Percentiles rank a stretch among this genome's conserved stretches.
These are phyloP conservation scores for Leccinum fallax DNA, from an alignment of 1,284 basidiomycete species.

Conservation along the genomic window DNA sequence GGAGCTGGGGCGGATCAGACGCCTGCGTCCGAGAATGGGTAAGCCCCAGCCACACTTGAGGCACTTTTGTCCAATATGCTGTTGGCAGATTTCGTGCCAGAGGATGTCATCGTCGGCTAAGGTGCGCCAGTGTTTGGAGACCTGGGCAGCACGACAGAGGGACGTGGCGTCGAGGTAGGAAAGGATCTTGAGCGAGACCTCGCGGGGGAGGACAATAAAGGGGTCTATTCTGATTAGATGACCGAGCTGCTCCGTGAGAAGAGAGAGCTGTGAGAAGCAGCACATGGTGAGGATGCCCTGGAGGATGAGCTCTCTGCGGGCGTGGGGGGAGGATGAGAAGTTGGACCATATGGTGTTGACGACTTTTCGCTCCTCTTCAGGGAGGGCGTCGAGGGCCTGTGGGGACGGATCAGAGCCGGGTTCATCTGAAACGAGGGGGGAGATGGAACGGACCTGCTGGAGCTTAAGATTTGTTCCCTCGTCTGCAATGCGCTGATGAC, in stretches of 20 bases:
- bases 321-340: constrained; percentile 93
- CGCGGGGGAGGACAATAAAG: constrained; percentile 88
- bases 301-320: constrained; percentile 90
- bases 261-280: constrained; percentile 98
- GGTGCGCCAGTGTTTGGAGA: constrained; percentile 82
- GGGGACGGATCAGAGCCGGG: constrained; percentile 1
- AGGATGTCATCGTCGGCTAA: constrained; percentile 96
- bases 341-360: constrained; percentile 96
- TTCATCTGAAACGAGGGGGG: background rate
- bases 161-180: constrained; percentile 94
- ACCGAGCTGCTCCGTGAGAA: constrained; percentile 89
- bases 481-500: constrained; percentile 98
- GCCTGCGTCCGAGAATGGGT: constrained; percentile 83
- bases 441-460: constrained; percentile 69
- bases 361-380: constrained; percentile 84
- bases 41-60: constrained; percentile 98
- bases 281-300: constrained; percentile 99
- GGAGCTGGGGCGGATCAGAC: constrained; percentile 44
- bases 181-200: constrained; percentile 89
- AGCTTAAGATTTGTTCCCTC: constrained; percentile 91
- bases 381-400: constrained; percentile 92
- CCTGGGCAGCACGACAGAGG: constrained; percentile 94
- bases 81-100: constrained; percentile 97
- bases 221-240: constrained; percentile 96
- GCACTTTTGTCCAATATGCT: constrained; percentile 98